Conservation (phyloP, 805 yeast species). For the Isabelozyma heimii region DNA sequence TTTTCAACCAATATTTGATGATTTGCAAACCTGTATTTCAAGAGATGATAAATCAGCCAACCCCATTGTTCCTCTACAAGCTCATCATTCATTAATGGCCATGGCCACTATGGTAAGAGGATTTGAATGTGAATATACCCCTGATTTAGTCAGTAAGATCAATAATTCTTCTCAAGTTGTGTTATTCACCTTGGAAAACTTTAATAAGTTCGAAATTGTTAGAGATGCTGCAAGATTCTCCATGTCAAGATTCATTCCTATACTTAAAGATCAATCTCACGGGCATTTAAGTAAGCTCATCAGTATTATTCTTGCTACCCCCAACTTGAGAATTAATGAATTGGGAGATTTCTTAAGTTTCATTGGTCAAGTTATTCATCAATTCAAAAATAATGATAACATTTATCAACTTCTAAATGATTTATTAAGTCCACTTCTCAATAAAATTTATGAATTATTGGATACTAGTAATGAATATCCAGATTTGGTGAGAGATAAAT, state of each 20-base stretch:
- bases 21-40: constrained; percentile 61
- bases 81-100: constrained; percentile 85
- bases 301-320: constrained; percentile 52
- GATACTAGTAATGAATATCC: constrained; percentile 43
- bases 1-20: constrained; percentile 71
- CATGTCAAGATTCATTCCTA: constrained; percentile 80
- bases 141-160: constrained; percentile 43
- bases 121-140: constrained; percentile 51
- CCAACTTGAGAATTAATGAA: constrained; percentile 60
- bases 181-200: constrained; percentile 75
- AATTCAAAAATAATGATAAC: constrained; percentile 60
- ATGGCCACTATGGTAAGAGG: constrained; percentile 90
- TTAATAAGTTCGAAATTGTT: constrained; percentile 62
- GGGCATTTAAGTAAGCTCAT: constrained; percentile 65
- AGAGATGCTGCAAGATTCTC: constrained; percentile 87
- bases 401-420: constrained; percentile 74
- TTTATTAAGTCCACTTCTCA: constrained; percentile 69
- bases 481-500: constrained; percentile 63
- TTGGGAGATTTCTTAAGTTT: constrained; percentile 80
- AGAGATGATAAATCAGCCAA: constrained; percentile 31
- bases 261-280: constrained; percentile 50
- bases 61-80: constrained; percentile 56
- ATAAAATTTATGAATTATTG: constrained; percentile 56
- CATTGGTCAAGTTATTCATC: constrained; percentile 83
- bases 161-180: constrained; percentile 77